Percentiles rank a stretch among this genome's conserved stretches.
Conservation (phyloP, 1,139 yeast species). For the Lodderomyces metapsilosis region DNA sequence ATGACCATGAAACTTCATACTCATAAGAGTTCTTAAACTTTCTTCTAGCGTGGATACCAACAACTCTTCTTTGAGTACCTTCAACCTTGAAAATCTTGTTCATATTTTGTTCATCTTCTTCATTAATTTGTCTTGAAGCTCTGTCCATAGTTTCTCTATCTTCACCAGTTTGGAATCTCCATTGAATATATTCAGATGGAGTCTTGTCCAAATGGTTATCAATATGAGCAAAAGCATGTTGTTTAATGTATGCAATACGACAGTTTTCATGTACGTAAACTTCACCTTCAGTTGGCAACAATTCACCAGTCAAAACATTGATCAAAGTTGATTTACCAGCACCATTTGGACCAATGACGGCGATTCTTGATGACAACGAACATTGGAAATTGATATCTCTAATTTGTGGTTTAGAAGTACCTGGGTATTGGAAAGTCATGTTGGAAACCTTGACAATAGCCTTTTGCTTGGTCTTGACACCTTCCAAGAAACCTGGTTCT, state of each 20-base stretch:
- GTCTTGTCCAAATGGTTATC: constrained; percentile 98
- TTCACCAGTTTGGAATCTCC: constrained; percentile 99
- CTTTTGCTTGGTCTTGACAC: constrained; percentile 99
- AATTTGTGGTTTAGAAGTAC: constrained; percentile 95
- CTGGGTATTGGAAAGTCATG: constrained; percentile 99
- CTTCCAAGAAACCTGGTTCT: constrained; percentile 99
- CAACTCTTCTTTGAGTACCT: constrained; percentile 97
- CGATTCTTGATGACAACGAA: constrained; percentile 98
- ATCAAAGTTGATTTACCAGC: constrained; percentile 99
- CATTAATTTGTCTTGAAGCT: constrained; percentile 98
- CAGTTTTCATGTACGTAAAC: constrained; percentile 99
- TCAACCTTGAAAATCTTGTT: constrained; percentile 98
- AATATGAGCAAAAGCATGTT: constrained; percentile 99
- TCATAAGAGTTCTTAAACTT: constrained; percentile 99
- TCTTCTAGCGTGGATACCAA: constrained; percentile 94
- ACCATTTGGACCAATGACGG: constrained; percentile 99
- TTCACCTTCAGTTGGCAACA: constrained; percentile 96
- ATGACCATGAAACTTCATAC: constrained; percentile 94
- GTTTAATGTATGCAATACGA: constrained; percentile 99
- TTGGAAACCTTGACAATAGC: constrained; percentile 96
- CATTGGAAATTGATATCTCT: constrained; percentile 92
- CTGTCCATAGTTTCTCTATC: constrained; percentile 99
- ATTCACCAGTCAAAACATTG: constrained; percentile 98
- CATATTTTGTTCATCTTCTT: constrained; percentile 96
- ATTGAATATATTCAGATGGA: constrained; percentile 99